These are phyloP conservation scores for Lachnellula hyalina DNA, from an alignment of 2,329 filamentous ascomycete species.

Conservation along the genomic window DNA sequence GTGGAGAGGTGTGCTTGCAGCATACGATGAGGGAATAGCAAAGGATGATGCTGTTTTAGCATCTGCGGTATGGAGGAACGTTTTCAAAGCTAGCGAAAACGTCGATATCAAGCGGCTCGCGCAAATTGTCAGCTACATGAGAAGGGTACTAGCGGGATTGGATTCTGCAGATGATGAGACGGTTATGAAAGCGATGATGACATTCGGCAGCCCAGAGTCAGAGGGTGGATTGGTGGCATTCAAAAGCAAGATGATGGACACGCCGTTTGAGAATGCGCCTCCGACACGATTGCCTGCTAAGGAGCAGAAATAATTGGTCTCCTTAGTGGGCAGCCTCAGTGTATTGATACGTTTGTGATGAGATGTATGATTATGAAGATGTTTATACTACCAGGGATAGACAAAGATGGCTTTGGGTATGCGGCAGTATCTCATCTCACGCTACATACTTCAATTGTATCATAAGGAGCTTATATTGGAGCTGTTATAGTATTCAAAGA, in stretches of 20 bases:
- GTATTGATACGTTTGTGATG: neutral
- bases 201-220: constrained; percentile 42
- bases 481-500: no score
- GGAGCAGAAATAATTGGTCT: constrained; percentile 6
- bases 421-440: no score
- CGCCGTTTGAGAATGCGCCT: constrained; percentile 27
- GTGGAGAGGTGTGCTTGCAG: constrained; percentile 81
- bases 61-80: constrained; percentile 85
- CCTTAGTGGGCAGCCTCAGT: no score
- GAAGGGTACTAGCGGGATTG: constrained; percentile 49
- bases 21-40: constrained; percentile 76
- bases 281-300: constrained; percentile 28
- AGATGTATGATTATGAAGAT: neutral
- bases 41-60: constrained; percentile 74
- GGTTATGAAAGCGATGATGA: constrained; percentile 41
- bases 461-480: no score
- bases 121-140: constrained; percentile 57
- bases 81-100: constrained; percentile 70
- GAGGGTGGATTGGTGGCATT: constrained; percentile 34
- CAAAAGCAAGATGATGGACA: constrained; percentile 36
- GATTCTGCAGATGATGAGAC: constrained; percentile 48
- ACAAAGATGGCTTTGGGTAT: no score
- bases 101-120: constrained; percentile 58
- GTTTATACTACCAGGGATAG: neutral
- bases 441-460: no score